These are phyloP conservation scores for Isabelozyma gotoi DNA, from an alignment of 805 yeast genomes.

Conservation along the genomic window DNA sequence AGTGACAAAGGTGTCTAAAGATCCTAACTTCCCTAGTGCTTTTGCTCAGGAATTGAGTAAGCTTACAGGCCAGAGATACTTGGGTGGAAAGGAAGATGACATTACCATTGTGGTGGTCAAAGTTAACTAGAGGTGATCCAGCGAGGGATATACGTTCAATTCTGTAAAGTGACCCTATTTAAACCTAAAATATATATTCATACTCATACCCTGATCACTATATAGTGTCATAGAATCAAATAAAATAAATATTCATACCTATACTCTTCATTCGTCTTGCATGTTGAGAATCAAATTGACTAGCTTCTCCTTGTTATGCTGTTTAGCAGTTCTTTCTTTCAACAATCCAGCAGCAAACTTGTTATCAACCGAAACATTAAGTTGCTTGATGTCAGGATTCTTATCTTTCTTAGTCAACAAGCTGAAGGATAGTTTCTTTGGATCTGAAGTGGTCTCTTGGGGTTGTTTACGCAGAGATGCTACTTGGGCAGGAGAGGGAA, in stretches of 20 bases:
- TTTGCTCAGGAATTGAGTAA: slow-evolving; percentile 77
- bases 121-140: slow-evolving; percentile 35
- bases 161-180: no score
- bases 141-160: background rate
- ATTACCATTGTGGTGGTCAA: slow-evolving; percentile 78
- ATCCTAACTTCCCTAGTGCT: slow-evolving; percentile 75
- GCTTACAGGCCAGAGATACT: slow-evolving; percentile 64
- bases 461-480: slow-evolving; percentile 1
- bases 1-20: slow-evolving; percentile 69
- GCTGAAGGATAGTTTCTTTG: slow-evolving; percentile 42
- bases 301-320: slow-evolving; percentile 55
- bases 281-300: slow-evolving; percentile 52
- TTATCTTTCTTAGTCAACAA: slow-evolving; percentile 57
- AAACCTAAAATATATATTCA: no score
- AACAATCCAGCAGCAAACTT: slow-evolving; percentile 53
- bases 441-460: background rate
- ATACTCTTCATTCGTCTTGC: slow-evolving; percentile 11
- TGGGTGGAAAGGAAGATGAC: slow-evolving; percentile 96
- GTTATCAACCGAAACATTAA: slow-evolving; percentile 53
- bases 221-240: no score
- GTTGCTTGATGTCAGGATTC: slow-evolving; percentile 38
- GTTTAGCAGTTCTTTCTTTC: slow-evolving; percentile 49
- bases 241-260: background rate
- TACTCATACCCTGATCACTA: no score
- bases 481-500: slow-evolving; percentile 2